Conservation (phyloP, 2,329 filamentous ascomycete genomes). For the Microcera coccophila region DNA sequence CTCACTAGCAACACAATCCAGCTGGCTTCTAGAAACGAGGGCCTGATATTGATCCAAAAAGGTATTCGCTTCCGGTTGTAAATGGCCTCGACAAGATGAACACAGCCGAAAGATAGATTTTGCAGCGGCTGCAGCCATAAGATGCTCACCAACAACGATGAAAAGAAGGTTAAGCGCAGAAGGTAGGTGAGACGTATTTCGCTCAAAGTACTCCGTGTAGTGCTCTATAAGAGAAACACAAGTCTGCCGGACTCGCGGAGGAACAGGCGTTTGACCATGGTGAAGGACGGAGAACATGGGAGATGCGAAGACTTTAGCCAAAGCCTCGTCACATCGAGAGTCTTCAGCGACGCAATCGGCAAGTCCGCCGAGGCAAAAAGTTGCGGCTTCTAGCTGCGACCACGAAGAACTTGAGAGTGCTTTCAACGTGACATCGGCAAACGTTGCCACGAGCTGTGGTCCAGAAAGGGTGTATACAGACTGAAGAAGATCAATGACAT, state of each 20-base stretch:
- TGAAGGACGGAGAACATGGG: conserved; percentile 54
- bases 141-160: conserved; percentile 58
- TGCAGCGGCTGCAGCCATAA: conserved; percentile 64
- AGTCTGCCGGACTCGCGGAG: conserved; percentile 61
- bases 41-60: conserved; percentile 69
- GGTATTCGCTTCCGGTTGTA: conserved; percentile 62
- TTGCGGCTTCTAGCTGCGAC: conserved; percentile 57
- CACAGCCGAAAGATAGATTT: conserved; percentile 72
- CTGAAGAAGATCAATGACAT: conserved; percentile 74
- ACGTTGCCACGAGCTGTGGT: conserved; percentile 51
- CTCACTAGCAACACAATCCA: conserved; percentile 69
- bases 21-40: conserved; percentile 49
- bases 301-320: conserved; percentile 60
- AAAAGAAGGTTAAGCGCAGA: conserved; percentile 72
- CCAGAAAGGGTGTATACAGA: conserved; percentile 63
- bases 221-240: conserved; percentile 67
- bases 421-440: conserved; percentile 52
- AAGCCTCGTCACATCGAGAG: conserved; percentile 52
- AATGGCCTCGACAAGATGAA: conserved; percentile 65
- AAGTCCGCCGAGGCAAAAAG: conserved; percentile 62
- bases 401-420: conserved; percentile 49
- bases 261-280: conserved; percentile 50
- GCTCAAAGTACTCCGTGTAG: conserved; percentile 73
- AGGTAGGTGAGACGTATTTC: conserved; percentile 63
- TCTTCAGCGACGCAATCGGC: conserved; percentile 62